phyloP scores from a whole-genome alignment of 139 green algal species.

The Coelastrella sp. region DNA sequence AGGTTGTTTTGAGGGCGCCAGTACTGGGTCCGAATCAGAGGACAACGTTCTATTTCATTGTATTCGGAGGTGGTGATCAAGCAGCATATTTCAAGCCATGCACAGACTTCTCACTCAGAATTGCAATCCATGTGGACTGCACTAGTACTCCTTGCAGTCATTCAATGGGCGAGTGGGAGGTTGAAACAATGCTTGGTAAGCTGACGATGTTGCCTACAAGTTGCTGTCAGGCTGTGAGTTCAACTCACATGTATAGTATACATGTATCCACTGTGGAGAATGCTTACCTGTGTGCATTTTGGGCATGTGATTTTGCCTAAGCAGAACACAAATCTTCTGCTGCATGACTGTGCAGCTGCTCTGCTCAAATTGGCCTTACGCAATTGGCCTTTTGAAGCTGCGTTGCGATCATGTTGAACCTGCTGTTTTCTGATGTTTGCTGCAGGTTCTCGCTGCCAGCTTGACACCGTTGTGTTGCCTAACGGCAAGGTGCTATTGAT shows the following conservation, averaged over 20 bases:
- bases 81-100: slow-evolving; percentile 26
- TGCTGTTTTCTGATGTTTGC: neutral
- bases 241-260: neutral
- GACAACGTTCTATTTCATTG: slow-evolving; percentile 18
- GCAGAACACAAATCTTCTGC: too few relatives aligned
- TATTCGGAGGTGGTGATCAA: neutral
- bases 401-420: too few relatives aligned
- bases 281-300: too few relatives aligned
- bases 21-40: neutral
- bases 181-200: slow-evolving; percentile 26
- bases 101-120: slow-evolving; percentile 10
- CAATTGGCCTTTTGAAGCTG: neutral
- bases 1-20: neutral
- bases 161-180: slow-evolving; percentile 18
- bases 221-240: neutral
- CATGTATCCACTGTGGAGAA: neutral
- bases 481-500: slow-evolving; percentile 28
- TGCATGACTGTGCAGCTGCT: too few relatives aligned
- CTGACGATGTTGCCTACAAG: neutral
- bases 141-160: neutral
- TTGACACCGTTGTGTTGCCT: slow-evolving; percentile 3
- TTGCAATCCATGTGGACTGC: slow-evolving; percentile 17
- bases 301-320: too few relatives aligned
- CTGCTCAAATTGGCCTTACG: neutral
- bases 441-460: slow-evolving; percentile 12